Conservation (phyloP, 805 yeast species). For the Kodamaea sagamina region DNA sequence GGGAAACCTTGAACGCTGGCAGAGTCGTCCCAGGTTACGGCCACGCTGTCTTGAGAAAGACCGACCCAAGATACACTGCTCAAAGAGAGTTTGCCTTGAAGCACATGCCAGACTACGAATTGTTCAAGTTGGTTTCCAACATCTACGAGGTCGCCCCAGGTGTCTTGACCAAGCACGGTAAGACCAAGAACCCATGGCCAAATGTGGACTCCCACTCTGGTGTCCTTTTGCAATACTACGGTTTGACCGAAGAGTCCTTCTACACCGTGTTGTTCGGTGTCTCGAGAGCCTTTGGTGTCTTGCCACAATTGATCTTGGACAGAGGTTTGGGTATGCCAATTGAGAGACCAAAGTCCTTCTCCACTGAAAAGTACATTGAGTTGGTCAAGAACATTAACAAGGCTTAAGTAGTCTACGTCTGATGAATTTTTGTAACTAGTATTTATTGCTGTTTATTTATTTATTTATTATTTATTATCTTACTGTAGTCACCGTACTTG, state of each 20-base stretch:
- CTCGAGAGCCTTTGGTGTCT: conserved; percentile 76
- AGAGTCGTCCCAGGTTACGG: conserved; percentile 89
- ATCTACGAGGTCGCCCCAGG: conserved; percentile 72
- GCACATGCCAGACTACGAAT: conserved; percentile 62
- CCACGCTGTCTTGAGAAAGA: conserved; percentile 80
- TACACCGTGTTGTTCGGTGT: conserved; percentile 84
- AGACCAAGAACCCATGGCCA: conserved; percentile 84
- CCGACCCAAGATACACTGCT: conserved; percentile 80
- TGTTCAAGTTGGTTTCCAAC: conserved; percentile 66
- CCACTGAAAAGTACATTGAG: conserved; percentile 74
- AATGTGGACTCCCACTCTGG: conserved; percentile 83
- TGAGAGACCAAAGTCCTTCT: conserved; percentile 70
- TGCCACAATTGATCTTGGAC: conserved; percentile 79
- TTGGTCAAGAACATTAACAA: conserved; percentile 54
- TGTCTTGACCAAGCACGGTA: conserved; percentile 75
- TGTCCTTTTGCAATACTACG: conserved; percentile 77
- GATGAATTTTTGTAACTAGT: conserved; percentile 10
- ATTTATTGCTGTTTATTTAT: conserved; percentile 11
- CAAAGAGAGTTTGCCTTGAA: conserved; percentile 66
- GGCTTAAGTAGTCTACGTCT: conserved; percentile 16
- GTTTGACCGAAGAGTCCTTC: conserved; percentile 69
- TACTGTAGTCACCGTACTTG: too few relatives aligned
- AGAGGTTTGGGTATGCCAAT: conserved; percentile 75
- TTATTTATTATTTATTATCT: conserved; percentile 15
- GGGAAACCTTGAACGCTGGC: conserved; percentile 70